Evolutionary conservation across 805 yeast species (phyloP), one percentile per base, ranked within the genome.

Genomic region (Ogataea corticis): DNA sequence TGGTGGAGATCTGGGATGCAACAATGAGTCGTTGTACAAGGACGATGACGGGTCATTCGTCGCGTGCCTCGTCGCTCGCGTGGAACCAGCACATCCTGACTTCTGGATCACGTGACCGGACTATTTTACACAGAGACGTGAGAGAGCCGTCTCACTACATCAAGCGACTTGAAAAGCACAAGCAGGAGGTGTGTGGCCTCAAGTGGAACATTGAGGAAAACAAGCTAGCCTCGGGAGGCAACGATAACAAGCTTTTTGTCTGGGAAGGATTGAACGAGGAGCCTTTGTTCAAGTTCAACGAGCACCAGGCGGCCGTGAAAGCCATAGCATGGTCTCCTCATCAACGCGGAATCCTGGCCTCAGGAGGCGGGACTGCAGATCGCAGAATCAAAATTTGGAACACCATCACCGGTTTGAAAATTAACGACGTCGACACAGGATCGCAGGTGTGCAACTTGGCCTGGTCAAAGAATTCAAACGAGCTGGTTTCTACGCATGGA

Each of bases 301-400:
- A 89, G 51, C 98, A 94, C 63, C 80, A 79, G 14, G 97, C 98
- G 1, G 99, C 99, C 0, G 96, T 94, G 3, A 94, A 94, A 67
- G 99, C 98, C 0, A 76, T 94, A 42, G 87, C 96, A 2, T 94
- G 99, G 99, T 87, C 96, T 1, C 98, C 99, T 2, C 98, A 94
- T 62, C 96, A 89, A 62, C 72, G 97, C 44, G 97, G 98, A 1
- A 76, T 91, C 2, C 66, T 94, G 44, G 98, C 98, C 1, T 80
- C 94, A 1, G 99, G 99, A 13, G 99, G 99, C 15, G 99, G 99
- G 30, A 90, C 98, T 0, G 91, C 95, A 1, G 99, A 94, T 66
- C 81, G 92, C 46, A 77, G 83, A 32, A 85, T 94, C 55, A 87
- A 91, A 64, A 81, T 90, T 18, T 94, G 98, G 98, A 94, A 91